These are phyloP conservation scores for Sarcodon aspratus DNA, from an alignment of 768 basidiomycete genomes.

Conservation along the genomic window DNA sequence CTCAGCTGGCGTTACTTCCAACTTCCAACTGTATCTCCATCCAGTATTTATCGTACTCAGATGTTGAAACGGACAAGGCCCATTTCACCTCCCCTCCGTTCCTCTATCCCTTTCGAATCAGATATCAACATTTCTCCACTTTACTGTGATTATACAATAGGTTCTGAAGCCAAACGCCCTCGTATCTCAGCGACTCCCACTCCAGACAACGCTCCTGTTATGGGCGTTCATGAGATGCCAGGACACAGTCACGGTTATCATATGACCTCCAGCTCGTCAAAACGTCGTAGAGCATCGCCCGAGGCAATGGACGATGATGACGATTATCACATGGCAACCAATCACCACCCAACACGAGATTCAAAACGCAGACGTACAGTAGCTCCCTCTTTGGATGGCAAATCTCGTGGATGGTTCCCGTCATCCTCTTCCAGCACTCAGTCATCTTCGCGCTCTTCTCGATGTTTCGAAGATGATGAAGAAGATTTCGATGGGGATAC, in stretches of 20 bases:
- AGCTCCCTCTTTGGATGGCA: neutral
- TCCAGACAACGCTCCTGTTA: slow-evolving; percentile 7
- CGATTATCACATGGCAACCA: neutral
- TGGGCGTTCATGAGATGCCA: neutral
- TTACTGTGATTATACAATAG: neutral
- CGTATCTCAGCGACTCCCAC: slow-evolving; percentile 6
- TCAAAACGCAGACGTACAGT: neutral
- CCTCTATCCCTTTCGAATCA: neutral
- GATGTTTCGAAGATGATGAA: too few relatives aligned
- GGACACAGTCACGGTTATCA: neutral
- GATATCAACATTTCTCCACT: neutral
- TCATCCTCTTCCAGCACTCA: neutral
- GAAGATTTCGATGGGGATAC: too few relatives aligned
- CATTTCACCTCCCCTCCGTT: too few relatives aligned
- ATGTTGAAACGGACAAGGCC: too few relatives aligned
- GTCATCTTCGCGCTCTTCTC: neutral
- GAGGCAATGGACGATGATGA: slow-evolving; percentile 16
- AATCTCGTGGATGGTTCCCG: neutral
- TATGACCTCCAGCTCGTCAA: neutral
- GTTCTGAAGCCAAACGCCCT: neutral
- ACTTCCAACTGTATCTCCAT: too few relatives aligned
- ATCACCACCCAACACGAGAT: neutral
- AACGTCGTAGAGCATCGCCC: neutral
- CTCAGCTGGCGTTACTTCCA: neutral
- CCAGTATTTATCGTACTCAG: too few relatives aligned